Base-by-base conservation (phyloP, 108 stramenopile genomes). In the Schizochytrium sp. region DNA sequence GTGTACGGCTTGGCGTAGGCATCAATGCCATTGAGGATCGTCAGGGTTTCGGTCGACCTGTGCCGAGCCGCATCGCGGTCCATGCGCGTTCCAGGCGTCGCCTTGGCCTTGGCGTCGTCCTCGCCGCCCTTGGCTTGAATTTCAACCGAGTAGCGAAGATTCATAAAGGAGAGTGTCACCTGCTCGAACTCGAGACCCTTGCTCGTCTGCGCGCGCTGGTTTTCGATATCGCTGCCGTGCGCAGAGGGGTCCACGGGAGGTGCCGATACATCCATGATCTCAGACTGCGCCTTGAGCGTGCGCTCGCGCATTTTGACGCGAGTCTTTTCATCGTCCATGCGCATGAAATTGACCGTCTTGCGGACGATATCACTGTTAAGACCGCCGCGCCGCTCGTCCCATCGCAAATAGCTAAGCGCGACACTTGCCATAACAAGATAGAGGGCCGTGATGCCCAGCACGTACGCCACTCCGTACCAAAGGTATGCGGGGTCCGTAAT, bases 91-190 rank as follows among this genome's bases (percentile, higher is more conserved):
- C 48, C 76, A 55, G 63, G 63, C 14, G 63, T 34, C 34, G 41
- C 34, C 25, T 53, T 53, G 25, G n/a, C 48, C 25, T 8, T 12
- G 88, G 48, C 44, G 87, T 91, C 88, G 25, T 69, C 88, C 34
- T 57, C 44, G 63, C 25, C 92, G 18, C 60, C 69, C 57, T 63
- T 53, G 5, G 72, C 19, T 4, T 72, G 60, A 6, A 91, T 23
- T 25, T 72, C 89, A n/a, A 69, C 91, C 6, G 53, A 87, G 45
- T 91, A 91, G 29, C 92, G 88, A 16, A 93, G 90, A 47, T 91
- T 47, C 69, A 88, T 92, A 89, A 93, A 93, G 5, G 91, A 88
- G 5, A 93, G 91, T 2, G 93, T 93, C 12, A 92, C 60, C 29
- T 92, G 89, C 16, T 92, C 92, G 58, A 92, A 93, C 21, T 90